Evolutionary conservation across 495 filamentous ascomycete species (phyloP).

Genomic region (Rusavskia elegans): DNA sequence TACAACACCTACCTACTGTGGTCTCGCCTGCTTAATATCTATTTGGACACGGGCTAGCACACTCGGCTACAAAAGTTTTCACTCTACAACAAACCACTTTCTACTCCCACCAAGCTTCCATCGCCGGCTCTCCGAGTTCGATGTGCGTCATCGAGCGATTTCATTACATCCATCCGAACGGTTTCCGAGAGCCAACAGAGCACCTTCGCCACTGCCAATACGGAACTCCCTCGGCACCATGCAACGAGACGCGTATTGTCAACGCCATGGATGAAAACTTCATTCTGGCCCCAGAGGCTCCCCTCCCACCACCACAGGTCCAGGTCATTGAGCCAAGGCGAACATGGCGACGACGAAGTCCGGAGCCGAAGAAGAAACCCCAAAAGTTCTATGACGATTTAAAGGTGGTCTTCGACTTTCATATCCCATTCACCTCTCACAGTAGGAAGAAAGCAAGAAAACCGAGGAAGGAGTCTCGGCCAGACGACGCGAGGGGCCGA

Average conservation of each 20-base stretch:
- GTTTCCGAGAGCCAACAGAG: neutral
- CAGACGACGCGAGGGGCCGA: neutral
- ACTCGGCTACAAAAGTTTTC: neutral
- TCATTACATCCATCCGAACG: conserved; percentile 1
- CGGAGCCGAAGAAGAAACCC: conserved; percentile 10
- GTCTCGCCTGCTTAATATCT: conserved; percentile 7
- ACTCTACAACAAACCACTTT: neutral
- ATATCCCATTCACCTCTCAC: conserved; percentile 3
- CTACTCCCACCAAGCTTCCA: neutral
- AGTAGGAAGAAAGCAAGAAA: neutral
- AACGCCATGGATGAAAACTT: neutral
- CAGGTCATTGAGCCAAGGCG: neutral
- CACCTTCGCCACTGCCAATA: conserved; percentile 1
- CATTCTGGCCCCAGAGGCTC: neutral
- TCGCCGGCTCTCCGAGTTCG: neutral
- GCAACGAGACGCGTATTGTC: neutral
- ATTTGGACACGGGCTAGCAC: neutral
- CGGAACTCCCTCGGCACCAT: conserved; percentile 2
- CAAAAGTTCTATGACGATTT: conserved; percentile 2
- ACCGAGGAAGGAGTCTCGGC: neutral
- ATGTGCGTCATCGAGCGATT: conserved; percentile 6
- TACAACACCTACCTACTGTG: conserved; percentile 2
- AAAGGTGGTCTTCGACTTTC: conserved; percentile 1
- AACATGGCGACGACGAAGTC: neutral
- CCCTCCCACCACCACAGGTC: neutral